Base-by-base conservation (phyloP, 768 basidiomycete species). In the Pleurotus sapidus region DNA sequence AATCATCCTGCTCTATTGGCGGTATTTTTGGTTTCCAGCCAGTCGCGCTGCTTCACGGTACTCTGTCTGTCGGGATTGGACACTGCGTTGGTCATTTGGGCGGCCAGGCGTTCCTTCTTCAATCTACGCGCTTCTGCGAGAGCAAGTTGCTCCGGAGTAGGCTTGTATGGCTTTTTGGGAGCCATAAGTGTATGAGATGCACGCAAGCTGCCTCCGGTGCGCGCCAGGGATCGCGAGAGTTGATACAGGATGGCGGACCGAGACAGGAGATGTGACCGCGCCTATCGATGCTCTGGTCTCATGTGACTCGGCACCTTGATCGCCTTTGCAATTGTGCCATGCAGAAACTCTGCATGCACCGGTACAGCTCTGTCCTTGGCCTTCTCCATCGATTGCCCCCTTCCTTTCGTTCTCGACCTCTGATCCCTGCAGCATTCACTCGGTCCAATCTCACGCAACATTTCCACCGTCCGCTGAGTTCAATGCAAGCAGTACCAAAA, bases 111-210 rank as follows among this genome's bases (percentile, higher is more conserved):
- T 45, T 60, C 65, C 60, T 73, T 74, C 64, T 78, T 85, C 43
- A 77, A 74, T 60, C 78, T 82, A 17, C 84, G 77, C 57, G 74
- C 72, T 51, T 84, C 78, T 8, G 81, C 76, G 38, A 83, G 68
- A 1, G 84, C 84, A 17, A 83, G 58, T 61, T 88, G 83, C 59
- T 84, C 84, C 23, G 82, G 71, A 0, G 87, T 84, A 2, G 68
- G 77, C 18, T 54, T 20, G 39, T 42, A 24, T 27, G 34, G 17
- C 12, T 15, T 37, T 3, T 54, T 39, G 18, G 39, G 25, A 23
- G 37, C 37, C 51, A 54, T 54, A 5, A 17, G 20, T 39, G 20
- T 25, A 17, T 46, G n/a, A 20, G 47, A 57, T 3, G 46, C 15
- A 17, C n/a, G 56, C 14, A 20, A 15, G 46, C 11, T 48, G 46